These are phyloP conservation scores for Russula brevipes DNA, from an alignment of 768 basidiomycete species.

Conservation along the genomic window DNA sequence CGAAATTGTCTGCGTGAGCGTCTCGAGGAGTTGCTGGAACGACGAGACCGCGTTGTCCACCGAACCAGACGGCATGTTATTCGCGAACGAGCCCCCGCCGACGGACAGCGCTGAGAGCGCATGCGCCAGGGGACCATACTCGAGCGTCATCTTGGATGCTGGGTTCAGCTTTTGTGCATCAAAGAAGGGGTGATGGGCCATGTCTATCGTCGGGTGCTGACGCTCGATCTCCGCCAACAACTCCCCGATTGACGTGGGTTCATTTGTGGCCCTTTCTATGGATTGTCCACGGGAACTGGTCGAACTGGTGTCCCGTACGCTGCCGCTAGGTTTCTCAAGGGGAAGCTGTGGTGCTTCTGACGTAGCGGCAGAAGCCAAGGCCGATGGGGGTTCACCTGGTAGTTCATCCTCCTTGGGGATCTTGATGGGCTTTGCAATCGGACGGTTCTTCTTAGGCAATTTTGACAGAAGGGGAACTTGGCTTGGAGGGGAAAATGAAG, in stretches of 20 bases:
- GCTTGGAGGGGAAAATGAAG: constrained; percentile 34
- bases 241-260: constrained; percentile 51
- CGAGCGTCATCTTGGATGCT: constrained; percentile 73
- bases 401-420: constrained; percentile 56
- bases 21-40: constrained; percentile 85
- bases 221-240: constrained; percentile 64
- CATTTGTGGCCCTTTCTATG: constrained; percentile 44
- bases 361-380: constrained; percentile 40
- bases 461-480: constrained; percentile 77
- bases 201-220: constrained; percentile 56
- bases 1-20: constrained; percentile 84
- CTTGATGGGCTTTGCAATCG: constrained; percentile 51
- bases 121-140: constrained; percentile 81
- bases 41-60: constrained; percentile 88
- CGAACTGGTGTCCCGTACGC: constrained; percentile 43
- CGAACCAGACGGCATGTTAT: constrained; percentile 79
- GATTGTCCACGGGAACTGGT: constrained; percentile 59
- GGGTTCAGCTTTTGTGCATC: constrained; percentile 65
- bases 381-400: constrained; percentile 39
- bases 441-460: constrained; percentile 80
- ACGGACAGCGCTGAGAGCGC: constrained; percentile 82
- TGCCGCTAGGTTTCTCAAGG: constrained; percentile 29
- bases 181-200: constrained; percentile 70
- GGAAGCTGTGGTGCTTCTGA: constrained; percentile 45
- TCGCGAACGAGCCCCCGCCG: constrained; percentile 78